Percentiles rank a stretch among this genome's conserved stretches.
phyloP scores from a whole-genome alignment of 2,329 filamentous ascomycete genomes.

The Aspergillus fumigatiaffinis region DNA sequence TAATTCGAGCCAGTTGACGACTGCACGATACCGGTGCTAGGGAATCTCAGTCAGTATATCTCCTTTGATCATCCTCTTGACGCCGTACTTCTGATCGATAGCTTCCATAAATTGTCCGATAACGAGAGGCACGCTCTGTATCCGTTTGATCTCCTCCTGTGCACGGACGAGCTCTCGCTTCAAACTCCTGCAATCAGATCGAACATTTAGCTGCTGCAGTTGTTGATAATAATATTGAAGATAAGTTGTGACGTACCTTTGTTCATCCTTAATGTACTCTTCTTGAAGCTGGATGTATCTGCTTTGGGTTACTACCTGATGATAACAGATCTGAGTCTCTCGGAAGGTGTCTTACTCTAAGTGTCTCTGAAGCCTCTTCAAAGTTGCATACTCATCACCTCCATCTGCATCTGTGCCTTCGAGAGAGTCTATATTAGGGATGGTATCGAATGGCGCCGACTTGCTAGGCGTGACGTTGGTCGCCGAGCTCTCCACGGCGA shows the following conservation, averaged over 20 bases:
- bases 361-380: conserved; percentile 96
- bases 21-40: conserved; percentile 93
- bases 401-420: conserved; percentile 78
- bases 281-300: conserved; percentile 96
- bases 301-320: conserved; percentile 8
- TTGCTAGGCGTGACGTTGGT: conserved; percentile 74
- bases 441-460: conserved; percentile 67
- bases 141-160: conserved; percentile 99
- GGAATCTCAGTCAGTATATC: conserved; percentile 8
- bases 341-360: conserved; percentile 64
- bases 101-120: conserved; percentile 99
- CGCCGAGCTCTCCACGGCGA: conserved; percentile 75
- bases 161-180: conserved; percentile 96
- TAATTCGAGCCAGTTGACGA: conserved; percentile 98
- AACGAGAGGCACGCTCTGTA: conserved; percentile 95
- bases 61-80: background rate
- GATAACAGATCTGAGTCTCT: background rate
- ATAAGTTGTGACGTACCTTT: conserved; percentile 57
- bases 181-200: conserved; percentile 61
- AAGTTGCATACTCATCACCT: conserved; percentile 86
- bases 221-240: background rate
- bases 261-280: conserved; percentile 99
- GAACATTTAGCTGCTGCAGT: background rate
- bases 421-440: conserved; percentile 85
- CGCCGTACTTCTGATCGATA: conserved; percentile 90